Evolutionary conservation across 176 grass and related monocot genomes (phyloP).

Genomic region (Saccharum spontaneum): DNA sequence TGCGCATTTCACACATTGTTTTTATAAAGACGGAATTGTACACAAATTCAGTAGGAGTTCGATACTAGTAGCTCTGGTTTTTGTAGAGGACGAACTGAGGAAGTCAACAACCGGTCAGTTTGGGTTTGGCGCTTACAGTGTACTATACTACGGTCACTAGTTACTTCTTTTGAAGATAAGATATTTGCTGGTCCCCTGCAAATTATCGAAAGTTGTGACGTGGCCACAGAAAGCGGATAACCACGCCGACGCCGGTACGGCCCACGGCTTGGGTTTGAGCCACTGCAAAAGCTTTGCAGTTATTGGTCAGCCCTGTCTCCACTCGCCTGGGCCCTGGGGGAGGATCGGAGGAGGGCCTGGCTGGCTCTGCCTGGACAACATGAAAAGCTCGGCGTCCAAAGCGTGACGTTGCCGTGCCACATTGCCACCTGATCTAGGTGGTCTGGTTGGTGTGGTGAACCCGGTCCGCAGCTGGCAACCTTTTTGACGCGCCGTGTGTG

Average conservation of each 20-base stretch:
- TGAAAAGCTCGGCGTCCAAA: not conserved
- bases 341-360: too few species aligned
- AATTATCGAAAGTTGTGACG: conserved; percentile 27
- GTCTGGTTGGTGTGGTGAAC: conserved; percentile 9
- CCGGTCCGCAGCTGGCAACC: not conserved
- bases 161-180: too few species aligned
- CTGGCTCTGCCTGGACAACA: not conserved
- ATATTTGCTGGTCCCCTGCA: not conserved
- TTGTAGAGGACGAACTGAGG: not conserved
- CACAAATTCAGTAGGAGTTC: too few species aligned
- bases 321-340: not conserved
- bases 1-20: not conserved
- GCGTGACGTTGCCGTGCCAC: not conserved
- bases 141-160: not conserved
- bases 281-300: too few species aligned
- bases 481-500: not conserved
- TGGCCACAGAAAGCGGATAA: conserved; percentile 33
- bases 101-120: not conserved
- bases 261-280: not conserved
- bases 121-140: not conserved
- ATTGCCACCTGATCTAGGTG: not conserved
- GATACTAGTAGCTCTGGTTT: not conserved
- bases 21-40: not conserved
- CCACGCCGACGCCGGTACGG: not conserved
- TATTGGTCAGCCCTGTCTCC: not conserved